phyloP scores from a whole-genome alignment of 129 eudicot genomes.

The Tagetes erecta region DNA sequence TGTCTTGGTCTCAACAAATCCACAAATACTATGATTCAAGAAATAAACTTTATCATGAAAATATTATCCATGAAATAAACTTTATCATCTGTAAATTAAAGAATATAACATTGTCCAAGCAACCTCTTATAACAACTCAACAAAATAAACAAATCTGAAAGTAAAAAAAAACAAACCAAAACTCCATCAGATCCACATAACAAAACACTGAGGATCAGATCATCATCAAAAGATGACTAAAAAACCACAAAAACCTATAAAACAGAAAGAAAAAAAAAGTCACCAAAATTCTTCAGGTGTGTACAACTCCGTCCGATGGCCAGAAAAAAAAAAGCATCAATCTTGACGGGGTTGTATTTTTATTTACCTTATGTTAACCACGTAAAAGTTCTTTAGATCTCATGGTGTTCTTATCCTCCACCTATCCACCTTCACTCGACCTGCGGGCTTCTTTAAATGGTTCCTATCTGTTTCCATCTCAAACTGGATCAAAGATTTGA shows the following conservation, averaged over 20 bases:
- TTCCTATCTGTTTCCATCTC: constrained; percentile 55
- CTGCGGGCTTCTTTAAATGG: constrained; percentile 46
- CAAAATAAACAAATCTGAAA: constrained; percentile 14
- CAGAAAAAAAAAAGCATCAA: constrained; percentile 35
- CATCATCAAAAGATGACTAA: constrained; percentile 35
- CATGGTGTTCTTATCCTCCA: constrained; percentile 46
- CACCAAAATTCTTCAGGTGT: constrained; percentile 7
- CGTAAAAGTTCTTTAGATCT: constrained; percentile 37
- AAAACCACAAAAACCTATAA: constrained; percentile 30
- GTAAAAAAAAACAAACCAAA: constrained; percentile 27
- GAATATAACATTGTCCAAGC: constrained; percentile 23
- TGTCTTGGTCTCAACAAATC: neutral
- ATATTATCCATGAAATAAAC: constrained; percentile 12
- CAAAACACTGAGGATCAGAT: constrained; percentile 51
- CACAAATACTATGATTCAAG: neutral
- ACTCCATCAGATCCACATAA: constrained; percentile 45
- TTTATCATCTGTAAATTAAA: constrained; percentile 15
- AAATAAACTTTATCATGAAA: neutral
- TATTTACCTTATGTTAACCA: constrained; percentile 5
- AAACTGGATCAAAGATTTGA: constrained; percentile 61
- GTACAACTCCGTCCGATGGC: constrained; percentile 38
- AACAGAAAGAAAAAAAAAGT: neutral
- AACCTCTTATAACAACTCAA: constrained; percentile 29
- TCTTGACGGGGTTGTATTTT: constrained; percentile 22
- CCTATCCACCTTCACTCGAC: constrained; percentile 52